Percentiles rank a stretch among this genome's conserved stretches.
phyloP scores from a whole-genome alignment of 345 rosid species.

The Cardamine resedifolia region DNA sequence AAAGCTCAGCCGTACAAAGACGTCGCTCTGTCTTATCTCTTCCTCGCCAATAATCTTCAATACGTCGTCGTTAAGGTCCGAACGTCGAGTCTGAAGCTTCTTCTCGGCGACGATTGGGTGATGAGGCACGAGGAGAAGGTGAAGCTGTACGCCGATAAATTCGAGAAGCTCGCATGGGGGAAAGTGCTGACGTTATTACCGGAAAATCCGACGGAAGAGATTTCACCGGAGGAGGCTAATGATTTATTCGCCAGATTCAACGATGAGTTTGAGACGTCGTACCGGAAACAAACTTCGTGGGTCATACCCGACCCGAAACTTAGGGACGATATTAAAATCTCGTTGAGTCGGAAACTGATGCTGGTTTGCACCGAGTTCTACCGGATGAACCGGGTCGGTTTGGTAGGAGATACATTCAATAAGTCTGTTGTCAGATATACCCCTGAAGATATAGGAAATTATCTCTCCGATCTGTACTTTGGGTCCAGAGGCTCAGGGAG shows the following conservation, averaged over 20 bases:
- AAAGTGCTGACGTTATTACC: slow-evolving; percentile 55
- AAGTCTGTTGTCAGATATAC: slow-evolving; percentile 48
- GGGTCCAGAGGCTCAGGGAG: slow-evolving; percentile 40
- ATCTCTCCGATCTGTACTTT: slow-evolving; percentile 52
- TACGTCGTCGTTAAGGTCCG: slow-evolving; percentile 71
- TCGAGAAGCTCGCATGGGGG: slow-evolving; percentile 81
- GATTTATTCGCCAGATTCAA: slow-evolving; percentile 54
- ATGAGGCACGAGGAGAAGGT: slow-evolving; percentile 61
- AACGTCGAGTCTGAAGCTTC: slow-evolving; percentile 50
- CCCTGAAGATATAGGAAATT: slow-evolving; percentile 71
- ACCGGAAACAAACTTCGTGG: slow-evolving; percentile 66
- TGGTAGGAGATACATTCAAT: slow-evolving; percentile 28
- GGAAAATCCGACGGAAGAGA: slow-evolving; percentile 41
- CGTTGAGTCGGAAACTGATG: slow-evolving; percentile 49
- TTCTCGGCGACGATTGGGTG: slow-evolving; percentile 83
- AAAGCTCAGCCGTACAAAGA: slow-evolving; percentile 69
- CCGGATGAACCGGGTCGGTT: slow-evolving; percentile 42
- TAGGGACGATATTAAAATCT: slow-evolving; percentile 57
- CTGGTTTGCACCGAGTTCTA: slow-evolving; percentile 55
- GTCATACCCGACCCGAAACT: slow-evolving; percentile 60
- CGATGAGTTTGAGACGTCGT: slow-evolving; percentile 58
- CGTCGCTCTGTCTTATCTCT: slow-evolving; percentile 74
- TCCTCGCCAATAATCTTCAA: slow-evolving; percentile 81
- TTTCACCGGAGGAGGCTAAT: slow-evolving; percentile 37
- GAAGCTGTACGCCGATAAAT: slow-evolving; percentile 60